Evolutionary conservation across 108 stramenopile genomes (phyloP).

Genomic region (Cyclotella choctawhatcheeana): DNA sequence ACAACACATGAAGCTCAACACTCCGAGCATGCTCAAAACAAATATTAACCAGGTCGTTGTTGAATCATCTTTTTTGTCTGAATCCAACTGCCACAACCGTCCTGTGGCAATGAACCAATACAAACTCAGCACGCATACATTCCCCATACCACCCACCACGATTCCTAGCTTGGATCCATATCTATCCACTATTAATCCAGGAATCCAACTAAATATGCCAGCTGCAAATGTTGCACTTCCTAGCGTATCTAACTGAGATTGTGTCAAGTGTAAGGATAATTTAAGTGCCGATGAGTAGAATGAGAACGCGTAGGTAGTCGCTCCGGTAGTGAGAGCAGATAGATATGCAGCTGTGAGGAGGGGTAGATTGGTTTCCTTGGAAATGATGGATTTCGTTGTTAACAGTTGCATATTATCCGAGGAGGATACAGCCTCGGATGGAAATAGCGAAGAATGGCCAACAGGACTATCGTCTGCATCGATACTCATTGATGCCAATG

Average conservation of each 20-base stretch:
- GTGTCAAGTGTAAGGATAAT: slow-evolving; percentile 64
- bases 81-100: slow-evolving; percentile 2
- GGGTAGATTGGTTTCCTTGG: slow-evolving; percentile 57
- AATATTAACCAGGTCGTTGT: slow-evolving; percentile 35
- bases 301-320: slow-evolving; percentile 86
- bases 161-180: slow-evolving; percentile 64
- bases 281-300: slow-evolving; percentile 80
- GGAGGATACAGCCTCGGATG: neutral
- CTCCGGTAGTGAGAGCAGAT: slow-evolving; percentile 80
- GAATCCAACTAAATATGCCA: slow-evolving; percentile 76
- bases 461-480: neutral
- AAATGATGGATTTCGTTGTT: neutral
- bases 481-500: neutral
- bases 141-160: slow-evolving; percentile 62
- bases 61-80: neutral
- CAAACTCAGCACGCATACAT: slow-evolving; percentile 45
- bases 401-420: neutral
- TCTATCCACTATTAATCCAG: slow-evolving; percentile 74
- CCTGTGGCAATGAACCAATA: slow-evolving; percentile 75
- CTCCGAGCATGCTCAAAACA: slow-evolving; percentile 59
- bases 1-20: slow-evolving; percentile 69
- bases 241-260: slow-evolving; percentile 81
- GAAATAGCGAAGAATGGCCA: neutral
- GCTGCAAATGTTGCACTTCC: slow-evolving; percentile 74
- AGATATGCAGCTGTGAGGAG: slow-evolving; percentile 63